Evolutionary conservation across 495 filamentous ascomycete species (phyloP).

Genomic region (Endocarpon pusillum): DNA sequence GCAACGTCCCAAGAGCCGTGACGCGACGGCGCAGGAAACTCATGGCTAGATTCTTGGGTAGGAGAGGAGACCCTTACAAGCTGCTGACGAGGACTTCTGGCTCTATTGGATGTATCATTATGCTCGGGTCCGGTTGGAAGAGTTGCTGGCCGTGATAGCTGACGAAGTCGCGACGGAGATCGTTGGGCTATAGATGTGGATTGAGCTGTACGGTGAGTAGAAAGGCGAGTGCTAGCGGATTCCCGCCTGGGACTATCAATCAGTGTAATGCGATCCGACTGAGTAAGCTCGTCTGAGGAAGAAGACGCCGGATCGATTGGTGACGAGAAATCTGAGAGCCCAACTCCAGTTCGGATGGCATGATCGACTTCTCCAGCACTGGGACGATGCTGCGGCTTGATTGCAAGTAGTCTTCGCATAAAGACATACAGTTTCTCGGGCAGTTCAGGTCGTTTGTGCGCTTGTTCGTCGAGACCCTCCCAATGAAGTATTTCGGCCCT

Average conservation of each 20-base stretch:
- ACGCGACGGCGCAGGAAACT: too few relatives aligned
- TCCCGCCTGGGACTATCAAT: slow-evolving; percentile 31
- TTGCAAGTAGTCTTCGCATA: slow-evolving; percentile 60
- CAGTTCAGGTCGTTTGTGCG: slow-evolving; percentile 57
- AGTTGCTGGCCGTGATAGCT: too few relatives aligned
- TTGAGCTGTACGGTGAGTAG: background rate
- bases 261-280: slow-evolving; percentile 39
- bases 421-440: slow-evolving; percentile 76
- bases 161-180: slow-evolving; percentile 13
- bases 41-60: too few relatives aligned
- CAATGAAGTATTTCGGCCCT: slow-evolving; percentile 75
- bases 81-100: too few relatives aligned
- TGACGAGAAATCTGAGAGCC: slow-evolving; percentile 44
- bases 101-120: too few relatives aligned
- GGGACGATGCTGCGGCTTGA: slow-evolving; percentile 61
- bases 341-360: slow-evolving; percentile 57
- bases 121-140: too few relatives aligned
- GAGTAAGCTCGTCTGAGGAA: slow-evolving; percentile 31
- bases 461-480: slow-evolving; percentile 61
- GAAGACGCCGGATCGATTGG: too few relatives aligned
- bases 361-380: slow-evolving; percentile 75
- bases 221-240: slow-evolving; percentile 7
- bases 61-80: too few relatives aligned
- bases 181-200: slow-evolving; percentile 12
- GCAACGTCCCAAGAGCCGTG: slow-evolving; percentile 14